These are phyloP conservation scores for Metschnikowia lachancei DNA, from an alignment of 805 yeast species.

Conservation along the genomic window DNA sequence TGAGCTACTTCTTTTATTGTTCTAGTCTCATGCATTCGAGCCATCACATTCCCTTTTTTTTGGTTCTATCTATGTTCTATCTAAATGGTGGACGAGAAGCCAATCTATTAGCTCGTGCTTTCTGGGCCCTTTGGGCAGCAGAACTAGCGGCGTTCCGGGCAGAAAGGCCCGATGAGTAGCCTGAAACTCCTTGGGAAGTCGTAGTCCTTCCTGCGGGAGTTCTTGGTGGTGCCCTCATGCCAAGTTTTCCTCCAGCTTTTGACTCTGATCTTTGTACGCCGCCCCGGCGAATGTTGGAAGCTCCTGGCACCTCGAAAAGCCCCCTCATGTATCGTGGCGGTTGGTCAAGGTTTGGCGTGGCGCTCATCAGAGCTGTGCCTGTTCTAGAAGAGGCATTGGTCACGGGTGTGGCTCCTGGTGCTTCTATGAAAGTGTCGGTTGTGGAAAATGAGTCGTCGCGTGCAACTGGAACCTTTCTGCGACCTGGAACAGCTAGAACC, in stretches of 20 bases:
- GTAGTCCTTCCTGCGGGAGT: background rate
- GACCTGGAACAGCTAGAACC: background rate
- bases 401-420: constrained; percentile 17
- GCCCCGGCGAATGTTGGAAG: constrained; percentile 10
- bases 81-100: constrained; percentile 18
- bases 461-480: constrained; percentile 14
- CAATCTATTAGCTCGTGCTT: constrained; percentile 14
- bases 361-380: constrained; percentile 1
- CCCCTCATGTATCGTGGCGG: constrained; percentile 44
- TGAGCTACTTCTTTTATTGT: too few species aligned
- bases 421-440: constrained; percentile 29
- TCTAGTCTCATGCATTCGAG: too few species aligned
- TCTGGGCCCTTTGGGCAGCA: constrained; percentile 17
- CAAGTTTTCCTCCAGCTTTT: background rate
- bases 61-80: background rate
- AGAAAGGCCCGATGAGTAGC: background rate
- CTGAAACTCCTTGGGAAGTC: background rate
- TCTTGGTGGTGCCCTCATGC: background rate
- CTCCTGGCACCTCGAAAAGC: constrained; percentile 26
- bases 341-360: constrained; percentile 42
- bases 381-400: background rate
- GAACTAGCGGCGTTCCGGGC: constrained; percentile 3
- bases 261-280: constrained; percentile 1
- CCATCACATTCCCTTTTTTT: too few species aligned
- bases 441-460: constrained; percentile 28